Percentiles rank a stretch among this genome's conserved stretches.
Evolutionary conservation across 2,329 filamentous ascomycete species (phyloP).

Genomic region (Aspergillus neoniger): DNA sequence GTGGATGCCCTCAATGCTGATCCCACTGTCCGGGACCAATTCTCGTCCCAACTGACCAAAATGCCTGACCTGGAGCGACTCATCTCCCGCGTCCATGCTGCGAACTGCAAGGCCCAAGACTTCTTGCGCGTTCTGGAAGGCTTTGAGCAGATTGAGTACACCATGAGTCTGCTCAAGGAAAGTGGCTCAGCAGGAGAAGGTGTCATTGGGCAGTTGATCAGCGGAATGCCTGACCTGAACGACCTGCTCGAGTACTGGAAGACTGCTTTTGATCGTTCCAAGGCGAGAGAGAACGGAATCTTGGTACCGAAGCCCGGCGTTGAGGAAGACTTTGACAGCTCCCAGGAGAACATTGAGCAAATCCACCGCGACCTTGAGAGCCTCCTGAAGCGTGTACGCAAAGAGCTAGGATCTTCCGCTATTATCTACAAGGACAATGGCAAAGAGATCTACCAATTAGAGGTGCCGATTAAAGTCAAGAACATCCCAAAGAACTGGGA

Average conservation of each 20-base stretch:
- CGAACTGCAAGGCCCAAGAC: constrained; percentile 84
- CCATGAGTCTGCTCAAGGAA: constrained; percentile 74
- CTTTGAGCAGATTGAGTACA: constrained; percentile 97
- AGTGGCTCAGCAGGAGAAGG: constrained; percentile 72
- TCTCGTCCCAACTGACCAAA: constrained; percentile 82
- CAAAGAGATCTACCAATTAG: constrained; percentile 96
- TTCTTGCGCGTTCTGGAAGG: constrained; percentile 93
- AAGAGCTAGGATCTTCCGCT: constrained; percentile 71
- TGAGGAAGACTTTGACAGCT: constrained; percentile 88
- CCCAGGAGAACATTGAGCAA: constrained; percentile 71
- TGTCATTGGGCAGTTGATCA: constrained; percentile 79
- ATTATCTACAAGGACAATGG: constrained; percentile 82
- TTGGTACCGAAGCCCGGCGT: constrained; percentile 84
- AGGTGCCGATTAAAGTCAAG: constrained; percentile 82
- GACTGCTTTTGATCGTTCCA: constrained; percentile 81
- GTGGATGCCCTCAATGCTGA: constrained; percentile 91
- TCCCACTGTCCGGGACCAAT: constrained; percentile 76
- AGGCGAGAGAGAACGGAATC: constrained; percentile 76
- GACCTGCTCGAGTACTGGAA: constrained; percentile 81
- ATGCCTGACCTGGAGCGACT: constrained; percentile 93
- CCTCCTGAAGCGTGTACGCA: constrained; percentile 70
- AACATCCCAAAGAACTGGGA: constrained; percentile 82
- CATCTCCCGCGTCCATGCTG: constrained; percentile 91
- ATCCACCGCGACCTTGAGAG: constrained; percentile 72
- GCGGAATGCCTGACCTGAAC: constrained; percentile 80